These are phyloP conservation scores for Trichoderma gracile DNA, from an alignment of 2,329 filamentous ascomycete genomes.

Conservation along the genomic window DNA sequence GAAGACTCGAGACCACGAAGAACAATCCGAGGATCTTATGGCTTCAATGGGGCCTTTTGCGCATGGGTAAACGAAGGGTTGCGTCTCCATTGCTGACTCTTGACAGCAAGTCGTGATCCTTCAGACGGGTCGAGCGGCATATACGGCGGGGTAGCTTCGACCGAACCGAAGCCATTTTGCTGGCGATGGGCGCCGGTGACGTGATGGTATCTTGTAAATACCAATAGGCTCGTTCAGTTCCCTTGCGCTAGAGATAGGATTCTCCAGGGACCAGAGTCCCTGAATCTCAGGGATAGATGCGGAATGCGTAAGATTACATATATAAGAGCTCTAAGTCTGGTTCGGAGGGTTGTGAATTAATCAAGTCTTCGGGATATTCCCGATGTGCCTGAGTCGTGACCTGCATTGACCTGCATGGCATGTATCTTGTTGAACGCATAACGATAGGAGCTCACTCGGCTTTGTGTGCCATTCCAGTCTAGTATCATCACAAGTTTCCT, in stretches of 20 bases:
- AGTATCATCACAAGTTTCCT: too few relatives aligned
- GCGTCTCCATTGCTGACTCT: not conserved
- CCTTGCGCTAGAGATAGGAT: not conserved
- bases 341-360: too few relatives aligned
- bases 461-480: too few relatives aligned
- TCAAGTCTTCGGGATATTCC: too few relatives aligned
- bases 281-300: not conserved
- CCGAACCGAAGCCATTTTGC: not conserved
- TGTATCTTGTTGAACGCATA: too few relatives aligned
- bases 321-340: too few relatives aligned
- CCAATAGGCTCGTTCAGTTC: not conserved
- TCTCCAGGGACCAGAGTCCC: not conserved
- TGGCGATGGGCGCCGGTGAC: constrained; percentile 10
- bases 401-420: too few relatives aligned
- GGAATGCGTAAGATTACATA: too few relatives aligned
- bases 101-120: not conserved
- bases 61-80: not conserved
- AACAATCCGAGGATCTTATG: not conserved
- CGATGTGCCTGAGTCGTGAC: too few relatives aligned
- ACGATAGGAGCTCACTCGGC: too few relatives aligned
- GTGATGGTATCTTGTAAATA: not conserved
- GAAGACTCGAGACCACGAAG: not conserved
- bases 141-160: not conserved
- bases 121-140: constrained; percentile 9
- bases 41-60: not conserved